phyloP scores from a whole-genome alignment of 75 land plant species.

The Pinus taeda region DNA sequence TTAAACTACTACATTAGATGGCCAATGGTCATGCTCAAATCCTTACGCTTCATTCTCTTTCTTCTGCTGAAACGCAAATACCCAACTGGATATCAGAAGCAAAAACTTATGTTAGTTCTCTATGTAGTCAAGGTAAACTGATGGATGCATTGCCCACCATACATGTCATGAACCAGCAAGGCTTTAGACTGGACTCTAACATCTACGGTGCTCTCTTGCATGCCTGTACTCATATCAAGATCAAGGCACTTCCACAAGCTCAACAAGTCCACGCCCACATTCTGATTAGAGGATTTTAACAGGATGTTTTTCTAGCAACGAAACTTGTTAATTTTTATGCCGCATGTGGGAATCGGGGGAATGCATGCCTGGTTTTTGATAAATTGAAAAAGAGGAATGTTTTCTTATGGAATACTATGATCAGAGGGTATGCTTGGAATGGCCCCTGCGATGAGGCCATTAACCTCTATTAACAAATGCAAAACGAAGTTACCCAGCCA shows the following conservation, averaged over 20 bases:
- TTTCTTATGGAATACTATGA: slow-evolving; percentile 34
- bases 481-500: slow-evolving; percentile 11
- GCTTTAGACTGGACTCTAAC: background rate
- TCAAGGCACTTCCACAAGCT: background rate
- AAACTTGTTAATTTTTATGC: background rate
- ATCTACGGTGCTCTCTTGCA: slow-evolving; percentile 3
- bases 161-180: background rate
- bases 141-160: slow-evolving; percentile 3
- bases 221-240: too few relatives aligned
- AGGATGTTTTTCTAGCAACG: background rate
- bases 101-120: background rate
- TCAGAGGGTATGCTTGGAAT: slow-evolving; percentile 29
- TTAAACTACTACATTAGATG: too few relatives aligned
- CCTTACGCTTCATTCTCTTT: too few relatives aligned
- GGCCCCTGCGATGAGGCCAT: slow-evolving; percentile 22
- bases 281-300: background rate
- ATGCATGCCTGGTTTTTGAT: slow-evolving; percentile 3
- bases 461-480: slow-evolving; percentile 19
- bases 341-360: background rate
- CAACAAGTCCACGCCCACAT: slow-evolving; percentile 6
- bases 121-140: background rate
- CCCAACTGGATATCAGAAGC: background rate
- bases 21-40: too few relatives aligned
- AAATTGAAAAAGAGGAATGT: slow-evolving; percentile 14
- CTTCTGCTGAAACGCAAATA: too few relatives aligned